Percentiles rank a stretch among this genome's conserved stretches.
Conservation (phyloP, 441 rosid genomes). For the Populus hybrid region DNA sequence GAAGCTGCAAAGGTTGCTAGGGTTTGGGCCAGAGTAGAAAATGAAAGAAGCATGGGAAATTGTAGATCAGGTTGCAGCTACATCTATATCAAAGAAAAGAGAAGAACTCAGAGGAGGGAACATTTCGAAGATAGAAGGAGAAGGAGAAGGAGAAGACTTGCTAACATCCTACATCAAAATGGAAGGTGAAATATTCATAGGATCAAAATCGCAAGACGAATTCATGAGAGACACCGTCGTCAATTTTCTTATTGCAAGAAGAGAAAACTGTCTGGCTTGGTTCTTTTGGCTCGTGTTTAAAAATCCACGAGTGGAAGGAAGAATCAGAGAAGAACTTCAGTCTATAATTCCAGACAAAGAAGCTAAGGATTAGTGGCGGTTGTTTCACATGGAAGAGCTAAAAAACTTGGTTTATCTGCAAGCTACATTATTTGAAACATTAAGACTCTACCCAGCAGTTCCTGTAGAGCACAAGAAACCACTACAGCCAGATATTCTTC, state of each 20-base stretch:
- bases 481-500: constrained; percentile 40
- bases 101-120: constrained; percentile 1
- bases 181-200: background rate
- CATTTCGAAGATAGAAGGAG: background rate
- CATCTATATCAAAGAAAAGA: constrained; percentile 18
- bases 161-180: constrained; percentile 22
- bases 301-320: constrained; percentile 20
- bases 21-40: constrained; percentile 29
- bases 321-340: constrained; percentile 30
- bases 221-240: constrained; percentile 22
- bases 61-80: constrained; percentile 1
- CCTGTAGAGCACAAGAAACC: constrained; percentile 54
- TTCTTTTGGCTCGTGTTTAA: constrained; percentile 31
- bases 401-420: constrained; percentile 51
- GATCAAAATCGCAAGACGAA: background rate
- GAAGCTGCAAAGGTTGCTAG: constrained; percentile 26
- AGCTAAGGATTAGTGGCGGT: background rate
- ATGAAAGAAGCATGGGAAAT: background rate
- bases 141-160: constrained; percentile 16
- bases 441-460: constrained; percentile 55
- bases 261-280: constrained; percentile 38
- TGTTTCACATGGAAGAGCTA: constrained; percentile 8
- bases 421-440: constrained; percentile 46
- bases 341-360: background rate
- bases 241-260: constrained; percentile 28